Base-by-base conservation (phyloP, 306 rosid genomes). In the Pyrus betulifolia region DNA sequence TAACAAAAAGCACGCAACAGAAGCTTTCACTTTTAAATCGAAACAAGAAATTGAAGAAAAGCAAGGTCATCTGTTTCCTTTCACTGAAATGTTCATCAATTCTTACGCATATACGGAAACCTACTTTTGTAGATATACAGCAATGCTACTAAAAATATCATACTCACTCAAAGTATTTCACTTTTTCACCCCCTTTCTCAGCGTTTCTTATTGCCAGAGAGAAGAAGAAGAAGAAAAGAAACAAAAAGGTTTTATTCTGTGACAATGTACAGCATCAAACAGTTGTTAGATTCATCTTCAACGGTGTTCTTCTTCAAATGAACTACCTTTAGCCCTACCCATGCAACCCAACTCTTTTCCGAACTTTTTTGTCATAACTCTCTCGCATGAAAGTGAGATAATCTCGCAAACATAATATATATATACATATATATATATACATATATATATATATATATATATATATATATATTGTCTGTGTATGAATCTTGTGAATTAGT, bases 101-200 rank as follows among this genome's bases (percentile, higher is more conserved):
- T 67, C 72, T 67, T 35, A 46, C 31, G 74, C 22, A 30, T n/a
- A 79, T 46, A 75, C 69, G 67, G 66, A 25, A 67, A 57, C 69
- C 65, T 69, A 63, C 70, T 55, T 27, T 72, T 67, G 61, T 19
- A 52, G 38, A 61, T 33, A 66, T 68, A 59, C 65, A 17, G 40
- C n/a, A 76, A 38, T 15, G 18, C 30, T 74, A 42, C 70, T 19
- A 6, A 27, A 44, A 76, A 35, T 52, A 25, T 12, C 4, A 66
- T 15, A 46, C 55, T 17, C 55, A 15, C 55, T 15, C 55, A 49
- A 15, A 57, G 28, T 57, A 8, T 22, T 38, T 25, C 45, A 70
- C 73, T 10, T 66, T 66, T 66, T 62, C 78, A 66, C 62, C 69
- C 8, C 72, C 40, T 58, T 45, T 58, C 70, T 22, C 67, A 30